These are phyloP conservation scores for Fusarium euwallaceae DNA, from an alignment of 2,329 filamentous ascomycete species.

Conservation along the genomic window DNA sequence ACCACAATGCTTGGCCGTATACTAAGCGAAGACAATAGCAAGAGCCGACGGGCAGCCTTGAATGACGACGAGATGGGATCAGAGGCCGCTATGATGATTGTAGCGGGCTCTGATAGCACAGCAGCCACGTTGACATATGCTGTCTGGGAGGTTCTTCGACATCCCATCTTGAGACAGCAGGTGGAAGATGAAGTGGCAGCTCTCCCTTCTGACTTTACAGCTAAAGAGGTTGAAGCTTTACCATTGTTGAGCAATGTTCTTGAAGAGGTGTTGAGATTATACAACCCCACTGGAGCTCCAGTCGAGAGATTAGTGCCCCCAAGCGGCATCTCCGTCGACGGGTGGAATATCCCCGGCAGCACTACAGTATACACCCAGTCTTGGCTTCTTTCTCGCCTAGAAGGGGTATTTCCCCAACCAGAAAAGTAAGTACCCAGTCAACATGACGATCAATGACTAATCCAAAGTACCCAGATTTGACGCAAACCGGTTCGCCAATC, in stretches of 20 bases:
- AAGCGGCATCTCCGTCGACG: neutral
- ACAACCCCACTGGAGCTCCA: neutral
- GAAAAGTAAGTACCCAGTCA: neutral
- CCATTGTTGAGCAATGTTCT: neutral
- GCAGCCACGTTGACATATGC: neutral
- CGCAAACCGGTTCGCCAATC: neutral
- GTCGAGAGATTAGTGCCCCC: neutral
- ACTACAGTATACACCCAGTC: neutral
- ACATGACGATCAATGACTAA: neutral
- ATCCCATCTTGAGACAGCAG: neutral
- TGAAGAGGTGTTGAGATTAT: neutral
- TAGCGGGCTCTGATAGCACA: neutral
- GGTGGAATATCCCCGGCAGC: neutral
- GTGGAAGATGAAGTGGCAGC: conserved; percentile 1
- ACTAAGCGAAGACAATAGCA: neutral
- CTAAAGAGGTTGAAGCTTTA: neutral
- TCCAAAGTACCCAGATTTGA: neutral
- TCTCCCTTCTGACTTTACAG: neutral
- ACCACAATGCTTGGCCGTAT: conserved; percentile 1
- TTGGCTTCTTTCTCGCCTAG: neutral
- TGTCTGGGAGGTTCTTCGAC: conserved; percentile 3
- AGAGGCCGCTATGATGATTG: neutral
- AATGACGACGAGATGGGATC: neutral
- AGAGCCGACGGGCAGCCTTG: neutral
- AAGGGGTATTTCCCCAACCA: neutral